Conservation (phyloP, 139 green algal genomes). For the Microglena sp. region DNA sequence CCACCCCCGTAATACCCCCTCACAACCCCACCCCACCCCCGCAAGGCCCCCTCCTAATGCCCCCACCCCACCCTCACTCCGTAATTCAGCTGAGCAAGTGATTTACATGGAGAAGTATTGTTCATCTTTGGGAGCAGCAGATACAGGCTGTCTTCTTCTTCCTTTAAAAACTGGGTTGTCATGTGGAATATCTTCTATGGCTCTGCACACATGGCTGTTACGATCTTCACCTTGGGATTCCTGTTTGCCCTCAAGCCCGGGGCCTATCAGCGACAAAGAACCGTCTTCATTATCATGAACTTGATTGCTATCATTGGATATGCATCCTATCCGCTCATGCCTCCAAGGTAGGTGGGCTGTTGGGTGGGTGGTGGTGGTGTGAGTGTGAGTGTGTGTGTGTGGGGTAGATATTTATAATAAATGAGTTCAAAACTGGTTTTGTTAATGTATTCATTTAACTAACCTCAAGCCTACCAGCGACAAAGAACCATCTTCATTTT, state of each 20-base stretch:
- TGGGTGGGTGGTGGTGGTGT: too few species aligned
- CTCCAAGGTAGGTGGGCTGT: too few species aligned
- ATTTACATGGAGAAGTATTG: conserved; percentile 21
- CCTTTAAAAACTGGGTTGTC: conserved; percentile 11
- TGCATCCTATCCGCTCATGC: conserved; percentile 24
- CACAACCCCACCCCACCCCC: too few species aligned
- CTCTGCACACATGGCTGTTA: conserved; percentile 23
- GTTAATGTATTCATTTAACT: too few species aligned
- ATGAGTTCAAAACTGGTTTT: too few species aligned
- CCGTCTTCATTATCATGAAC: conserved; percentile 27
- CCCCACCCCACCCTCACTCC: too few species aligned
- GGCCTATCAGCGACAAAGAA: conserved; percentile 19
- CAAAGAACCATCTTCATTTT: too few species aligned
- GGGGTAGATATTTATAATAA: too few species aligned
- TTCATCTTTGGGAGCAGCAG: conserved; percentile 26
- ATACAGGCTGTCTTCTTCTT: conserved; percentile 11
- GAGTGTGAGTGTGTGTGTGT: not conserved
- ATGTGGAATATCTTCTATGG: conserved; percentile 31
- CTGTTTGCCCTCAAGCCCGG: conserved; percentile 19
- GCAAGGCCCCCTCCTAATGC: too few species aligned
- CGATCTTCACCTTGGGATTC: conserved; percentile 18
- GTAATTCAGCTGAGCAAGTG: conserved; percentile 10
- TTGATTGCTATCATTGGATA: conserved; percentile 20
- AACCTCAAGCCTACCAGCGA: too few species aligned
- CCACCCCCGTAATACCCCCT: too few species aligned